phyloP scores from a whole-genome alignment of 441 rosid genomes.

The Populus hybrid region DNA sequence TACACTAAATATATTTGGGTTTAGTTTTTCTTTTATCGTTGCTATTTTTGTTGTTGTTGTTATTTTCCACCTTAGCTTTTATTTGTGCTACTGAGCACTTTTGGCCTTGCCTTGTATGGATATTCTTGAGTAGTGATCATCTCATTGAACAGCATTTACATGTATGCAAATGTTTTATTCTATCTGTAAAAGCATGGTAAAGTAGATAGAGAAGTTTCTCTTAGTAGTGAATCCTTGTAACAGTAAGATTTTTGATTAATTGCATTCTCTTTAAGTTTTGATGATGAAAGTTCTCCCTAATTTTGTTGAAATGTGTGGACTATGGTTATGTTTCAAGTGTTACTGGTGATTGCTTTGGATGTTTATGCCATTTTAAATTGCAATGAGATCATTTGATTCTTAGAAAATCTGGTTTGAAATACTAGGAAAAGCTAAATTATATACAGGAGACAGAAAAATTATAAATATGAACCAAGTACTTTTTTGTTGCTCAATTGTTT shows the following conservation, averaged over 20 bases:
- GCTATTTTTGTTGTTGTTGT: background rate
- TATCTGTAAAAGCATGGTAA: background rate
- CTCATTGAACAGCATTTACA: background rate
- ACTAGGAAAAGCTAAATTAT: background rate
- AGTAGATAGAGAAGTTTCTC: background rate
- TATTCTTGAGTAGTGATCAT: background rate
- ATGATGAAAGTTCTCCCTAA: background rate
- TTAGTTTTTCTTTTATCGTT: background rate
- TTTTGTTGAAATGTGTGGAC: background rate
- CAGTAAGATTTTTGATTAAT: background rate
- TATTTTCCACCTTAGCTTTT: background rate
- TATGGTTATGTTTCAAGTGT: background rate
- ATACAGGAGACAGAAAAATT: background rate
- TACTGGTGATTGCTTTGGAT: background rate
- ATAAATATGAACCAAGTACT: constrained; percentile 6
- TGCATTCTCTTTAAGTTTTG: background rate
- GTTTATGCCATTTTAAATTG: background rate
- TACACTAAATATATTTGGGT: background rate
- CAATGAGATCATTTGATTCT: background rate
- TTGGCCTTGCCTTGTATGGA: background rate
- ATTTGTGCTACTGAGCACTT: background rate
- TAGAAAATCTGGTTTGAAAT: background rate
- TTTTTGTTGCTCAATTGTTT: background rate
- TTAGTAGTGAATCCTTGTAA: background rate
- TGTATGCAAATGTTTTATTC: background rate